Evolutionary conservation across 768 basidiomycete species (phyloP), one percentile per base, ranked within the genome.

Genomic region (Termitomyces sp.): DNA sequence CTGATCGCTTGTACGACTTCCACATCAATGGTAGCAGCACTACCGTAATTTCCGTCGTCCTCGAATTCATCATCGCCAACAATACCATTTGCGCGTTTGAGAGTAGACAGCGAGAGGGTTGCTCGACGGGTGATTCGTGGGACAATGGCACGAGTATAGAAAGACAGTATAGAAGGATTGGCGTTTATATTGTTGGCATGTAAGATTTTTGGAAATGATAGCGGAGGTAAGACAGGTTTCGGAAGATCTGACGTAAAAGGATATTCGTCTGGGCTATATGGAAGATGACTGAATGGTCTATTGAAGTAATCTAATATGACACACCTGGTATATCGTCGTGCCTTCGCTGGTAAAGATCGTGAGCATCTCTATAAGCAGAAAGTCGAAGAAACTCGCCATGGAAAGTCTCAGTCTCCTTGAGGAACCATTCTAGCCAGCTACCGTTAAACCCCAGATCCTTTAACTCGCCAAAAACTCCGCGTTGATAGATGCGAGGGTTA

Each of bases 1-100:
- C 92, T 95, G 69, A 99, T 89, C n/a, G 95, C 89, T 69, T 98
- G 95, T n/a, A 99, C 82, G 3, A 94, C 88, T 72, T 98, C 95
- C 27, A 99, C 84, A 68, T 99, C 97, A 57, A 97, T 83, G 30
- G 92, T 95, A 1, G 94, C 93, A 0, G 94, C 88, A 68, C 92
- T 95, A 18, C 97, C 97, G 69, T 99, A 97, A 72, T 99, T 99
- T 30, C 95, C 95, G 66, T 99, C 97, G 70, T 98, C 95, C 62
- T 94, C 87, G 68, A 79, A 84, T 69, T 91, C 89, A 22, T 79
- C 84, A 60, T 84, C 83, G 2, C 86, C 86, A 16, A 70, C 70
- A 64, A 91, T 84, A 12, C 90, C 89, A 47, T 79, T 77, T 1
- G 84, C 82, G 30, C 87, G 85, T 64, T 89, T 91, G 45, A 75